Evolutionary conservation across 2,329 filamentous ascomycete genomes (phyloP), one percentile per base, ranked within the genome.

Genomic region (Xylariaceae sp.): DNA sequence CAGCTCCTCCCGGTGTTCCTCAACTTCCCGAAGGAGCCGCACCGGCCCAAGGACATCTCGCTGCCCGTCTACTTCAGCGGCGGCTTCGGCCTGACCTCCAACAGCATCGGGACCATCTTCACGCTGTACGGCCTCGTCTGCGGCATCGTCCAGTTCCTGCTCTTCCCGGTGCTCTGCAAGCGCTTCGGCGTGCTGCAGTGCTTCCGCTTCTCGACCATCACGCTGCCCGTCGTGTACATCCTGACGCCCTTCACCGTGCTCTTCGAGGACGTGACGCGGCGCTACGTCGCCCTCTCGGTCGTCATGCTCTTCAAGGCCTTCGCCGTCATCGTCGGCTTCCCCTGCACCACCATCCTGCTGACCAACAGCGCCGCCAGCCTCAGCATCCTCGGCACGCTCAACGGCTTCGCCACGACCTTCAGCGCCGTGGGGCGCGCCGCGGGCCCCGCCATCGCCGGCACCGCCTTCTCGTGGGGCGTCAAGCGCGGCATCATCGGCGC

Each of bases 1-100:
- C 88, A 94, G 52, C 69, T 90, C 3, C 73, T 96, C 2, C 84
- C 88, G 3, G 86, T 95, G 1, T 94, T 94, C 56, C 72, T 95
- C 50, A 84, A 94, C 59, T 82, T 86, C 44, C 81, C 83, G 0
- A 52, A 68, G 4, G 59, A 72, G 21, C 59, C 72, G 29, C 70
- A 75, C 37, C 74, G 76, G 0, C 62, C 71, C 0, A 64, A 77
- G 9, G 76, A 76, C 49, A 74, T 68, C 0, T 61, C 67, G 2
- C 68, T 86, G 0, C 89, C 89, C 0, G 80, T 95, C 50, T 82
- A 84, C 50, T 95, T 95, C 51, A 70, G 73, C 2, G 81, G 86
- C 23, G 88, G 88, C 0, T 93, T 93, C 51, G 87, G 87, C 1
- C 56, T 77, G 50, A 67, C 75, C 30, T 81, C 84, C 2, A 74